Percentiles rank a stretch among this genome's conserved stretches.
Evolutionary conservation across 1,284 basidiomycete species (phyloP).

Genomic region (Rhodotorula glutinis): DNA sequence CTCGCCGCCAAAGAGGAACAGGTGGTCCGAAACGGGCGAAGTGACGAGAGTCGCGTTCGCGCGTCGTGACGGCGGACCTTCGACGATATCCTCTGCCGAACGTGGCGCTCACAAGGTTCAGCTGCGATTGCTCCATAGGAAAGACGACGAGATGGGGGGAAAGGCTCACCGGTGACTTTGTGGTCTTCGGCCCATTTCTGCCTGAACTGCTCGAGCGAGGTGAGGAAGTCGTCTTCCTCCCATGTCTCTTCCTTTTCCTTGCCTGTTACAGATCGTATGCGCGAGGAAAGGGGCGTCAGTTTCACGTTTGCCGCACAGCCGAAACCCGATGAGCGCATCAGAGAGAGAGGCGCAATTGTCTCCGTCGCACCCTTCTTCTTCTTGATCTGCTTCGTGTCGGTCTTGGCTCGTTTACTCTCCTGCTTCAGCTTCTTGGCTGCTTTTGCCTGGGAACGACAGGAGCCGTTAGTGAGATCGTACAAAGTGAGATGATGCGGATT

Average conservation of each 20-base stretch:
- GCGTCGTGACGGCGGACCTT: constrained; percentile 72
- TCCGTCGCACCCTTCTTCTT: constrained; percentile 55
- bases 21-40: constrained; percentile 50
- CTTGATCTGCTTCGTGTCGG: constrained; percentile 55
- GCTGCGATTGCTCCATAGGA: too few species aligned
- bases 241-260: constrained; percentile 9
- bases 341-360: too few species aligned
- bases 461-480: too few species aligned
- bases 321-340: too few species aligned
- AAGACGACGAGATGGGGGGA: neutral
- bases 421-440: constrained; percentile 56
- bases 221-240: constrained; percentile 73
- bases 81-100: constrained; percentile 61
- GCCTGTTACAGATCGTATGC: neutral
- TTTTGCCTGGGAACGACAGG: constrained; percentile 44
- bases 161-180: constrained; percentile 56
- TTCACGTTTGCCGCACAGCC: too few species aligned
- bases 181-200: constrained; percentile 65
- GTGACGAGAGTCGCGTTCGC: constrained; percentile 76
- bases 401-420: constrained; percentile 61
- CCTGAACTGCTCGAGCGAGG: constrained; percentile 60
- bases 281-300: constrained; percentile 25
- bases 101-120: too few species aligned
- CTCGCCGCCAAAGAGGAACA: constrained; percentile 54
- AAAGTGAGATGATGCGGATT: too few species aligned